Evolutionary conservation across 495 filamentous ascomycete species (phyloP), one percentile per base, ranked within the genome.

Genomic region (Corynascus novoguineensis): DNA sequence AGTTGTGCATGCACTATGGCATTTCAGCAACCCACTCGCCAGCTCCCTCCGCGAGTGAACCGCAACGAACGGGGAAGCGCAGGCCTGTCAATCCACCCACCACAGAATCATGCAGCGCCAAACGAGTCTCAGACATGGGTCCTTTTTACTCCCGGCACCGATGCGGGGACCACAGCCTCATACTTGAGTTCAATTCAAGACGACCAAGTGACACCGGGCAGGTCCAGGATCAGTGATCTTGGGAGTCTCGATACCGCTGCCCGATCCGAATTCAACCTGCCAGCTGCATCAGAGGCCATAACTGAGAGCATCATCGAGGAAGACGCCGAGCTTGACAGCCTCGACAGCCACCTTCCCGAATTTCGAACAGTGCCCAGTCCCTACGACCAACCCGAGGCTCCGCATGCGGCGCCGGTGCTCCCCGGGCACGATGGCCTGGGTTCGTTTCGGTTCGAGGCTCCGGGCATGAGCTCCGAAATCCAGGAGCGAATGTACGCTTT

Each of bases 111-210:
- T 60, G 70, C 58, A 31, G 64, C 63, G 19, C 63, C 80, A 40
- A 83, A 86, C 64, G 87, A 95, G 49, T 83, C 89, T 4, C 85
- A 91, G 67, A 92, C 96, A 83, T 97, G 93, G 95, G 84, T 98
- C 42, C 82, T 98, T 61, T 98, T 98, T 73, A 90, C 90, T 11
- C 90, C 91, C 4, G 76, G 81, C 17, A 82, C 84, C 21, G 74
- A 82, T 35, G 83, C 84, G 7, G 78, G 75, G 24, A 82, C 81
- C 44, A 79, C 83, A 35, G 80, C 80, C 17, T 87, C 85, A 0
- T 84, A 86, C 63, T 81, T 86, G 11, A 85, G 82, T 53, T 90
- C 89, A 21, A 85, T 87, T 12, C 84, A 84, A 34, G 81, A 79
- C 55, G 89, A 88, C 49, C 80, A 83, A 38, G 78, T 76, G 37